A percentile compares a stretch with the other conserved stretches of the same genome.
Conservation (phyloP, 331 rosid species). For the Cydonia oblonga region DNA sequence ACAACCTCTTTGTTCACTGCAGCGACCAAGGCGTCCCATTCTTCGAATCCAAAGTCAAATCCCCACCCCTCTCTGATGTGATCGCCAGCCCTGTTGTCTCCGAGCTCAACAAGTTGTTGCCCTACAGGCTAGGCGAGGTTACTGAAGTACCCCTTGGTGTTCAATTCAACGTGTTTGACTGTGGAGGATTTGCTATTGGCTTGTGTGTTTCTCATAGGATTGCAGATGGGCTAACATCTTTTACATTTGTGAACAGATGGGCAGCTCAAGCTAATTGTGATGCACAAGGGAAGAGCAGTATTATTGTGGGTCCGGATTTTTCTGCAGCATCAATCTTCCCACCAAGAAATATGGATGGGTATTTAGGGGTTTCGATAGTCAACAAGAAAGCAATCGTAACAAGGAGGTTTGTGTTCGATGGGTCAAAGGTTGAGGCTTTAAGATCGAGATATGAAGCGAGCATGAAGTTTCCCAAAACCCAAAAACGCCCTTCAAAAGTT, state of each 20-base stretch:
- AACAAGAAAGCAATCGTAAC: not conserved
- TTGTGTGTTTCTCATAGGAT: conserved; percentile 13
- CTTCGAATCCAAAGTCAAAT: not conserved
- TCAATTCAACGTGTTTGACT: conserved; percentile 16
- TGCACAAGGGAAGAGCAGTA: not conserved
- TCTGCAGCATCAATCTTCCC: conserved; percentile 12
- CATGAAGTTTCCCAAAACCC: not conserved
- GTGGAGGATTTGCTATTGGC: not conserved
- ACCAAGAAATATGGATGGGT: not conserved
- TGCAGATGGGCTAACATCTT: conserved; percentile 8
- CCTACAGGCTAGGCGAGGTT: not conserved
- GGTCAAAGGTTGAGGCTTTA: not conserved
- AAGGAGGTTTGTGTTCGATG: conserved; percentile 13
- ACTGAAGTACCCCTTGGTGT: conserved; percentile 7
- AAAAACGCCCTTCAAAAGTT: conserved; percentile 4
- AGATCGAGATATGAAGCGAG: not conserved
- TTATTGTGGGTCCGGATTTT: not conserved
- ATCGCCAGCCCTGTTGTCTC: not conserved
- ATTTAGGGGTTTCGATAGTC: not conserved
- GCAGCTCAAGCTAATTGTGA: not conserved
- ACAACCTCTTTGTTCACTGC: conserved; percentile 6
- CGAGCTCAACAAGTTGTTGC: conserved; percentile 7
- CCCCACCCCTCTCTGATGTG: conserved; percentile 1
- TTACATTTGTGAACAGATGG: conserved; percentile 9
- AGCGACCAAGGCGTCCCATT: conserved; percentile 23